These are phyloP conservation scores for Paramecium caudatum DNA, from an alignment of 73 alveolate species.

Conservation along the genomic window DNA sequence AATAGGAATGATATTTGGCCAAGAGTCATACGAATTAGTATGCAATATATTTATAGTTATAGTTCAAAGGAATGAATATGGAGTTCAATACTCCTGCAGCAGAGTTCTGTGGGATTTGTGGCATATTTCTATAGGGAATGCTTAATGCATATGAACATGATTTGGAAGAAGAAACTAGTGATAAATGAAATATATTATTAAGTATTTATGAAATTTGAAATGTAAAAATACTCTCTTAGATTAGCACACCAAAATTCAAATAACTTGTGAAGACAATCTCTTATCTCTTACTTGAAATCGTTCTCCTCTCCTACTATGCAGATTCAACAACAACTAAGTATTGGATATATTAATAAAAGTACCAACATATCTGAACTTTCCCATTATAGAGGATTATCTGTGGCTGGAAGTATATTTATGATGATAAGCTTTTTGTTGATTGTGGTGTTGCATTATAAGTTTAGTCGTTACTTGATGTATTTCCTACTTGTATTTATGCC, in stretches of 20 bases:
- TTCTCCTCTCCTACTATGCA: no score
- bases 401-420: slow-evolving; percentile 39
- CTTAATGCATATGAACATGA: slow-evolving; percentile 22
- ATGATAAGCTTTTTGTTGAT: slow-evolving; percentile 28
- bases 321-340: no score
- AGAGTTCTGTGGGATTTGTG: slow-evolving; percentile 5
- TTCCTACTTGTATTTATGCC: neutral
- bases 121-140: neutral
- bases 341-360: no score
- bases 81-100: neutral
- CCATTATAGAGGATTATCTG: slow-evolving; percentile 3
- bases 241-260: no score
- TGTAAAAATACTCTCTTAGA: no score
- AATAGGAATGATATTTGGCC: neutral
- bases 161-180: neutral
- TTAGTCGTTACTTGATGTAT: neutral
- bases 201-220: no score
- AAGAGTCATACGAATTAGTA: neutral
- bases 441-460: neutral
- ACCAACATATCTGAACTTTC: no score
- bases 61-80: neutral
- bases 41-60: neutral
- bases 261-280: no score
- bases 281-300: no score
- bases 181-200: neutral